Evolutionary conservation across 78 protist genomes (phyloP), one percentile per base, ranked within the genome.

Genomic region (Speleostelium caveatum): DNA sequence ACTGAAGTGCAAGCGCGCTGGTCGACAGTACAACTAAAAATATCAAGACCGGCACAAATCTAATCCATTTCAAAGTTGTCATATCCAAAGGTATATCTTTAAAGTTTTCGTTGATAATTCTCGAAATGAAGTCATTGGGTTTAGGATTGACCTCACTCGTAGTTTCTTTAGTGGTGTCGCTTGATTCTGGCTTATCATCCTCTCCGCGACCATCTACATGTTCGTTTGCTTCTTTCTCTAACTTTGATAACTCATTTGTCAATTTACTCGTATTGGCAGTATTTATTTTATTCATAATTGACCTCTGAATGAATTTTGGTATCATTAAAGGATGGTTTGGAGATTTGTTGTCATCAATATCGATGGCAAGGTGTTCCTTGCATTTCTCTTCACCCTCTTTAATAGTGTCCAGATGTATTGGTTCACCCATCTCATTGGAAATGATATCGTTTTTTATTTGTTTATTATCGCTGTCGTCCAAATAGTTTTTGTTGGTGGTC

Each of bases 21-120:
- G 91, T 83, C 14, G 91, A 67, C 22, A 83, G 4, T 2, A 60
- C 71, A 0, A 59, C 32, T 22, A 74, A 36, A 45, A 69, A 83
- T 8, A 59, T 59, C 0, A 83, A 24, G 0, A 83, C 39, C 6
- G 91, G 79, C 16, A 83, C 35, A 58, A 39, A 71, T 30, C 30
- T 51, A 16, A 75, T 42, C 91, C 91, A 83, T 21, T 45, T 39
- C 3, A 42, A 42, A 12, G 8, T 33, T 3, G 39, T 3, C 0
- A 83, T 5, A 69, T 83, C 73, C 14, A 83, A 32, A 30, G 36
- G 58, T 3, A 68, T 62, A 16, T 28, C n/a, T 35, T 60, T 17
- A 39, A 36, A 60, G 22, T 62, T 45, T n/a, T n/a, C n/a, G n/a
- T n/a, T n/a, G n/a, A n/a, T 2, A 12, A 2, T 53, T 14, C 58